Conservation (phyloP, 1,284 basidiomycete species). For the Ustilago loliicola region DNA sequence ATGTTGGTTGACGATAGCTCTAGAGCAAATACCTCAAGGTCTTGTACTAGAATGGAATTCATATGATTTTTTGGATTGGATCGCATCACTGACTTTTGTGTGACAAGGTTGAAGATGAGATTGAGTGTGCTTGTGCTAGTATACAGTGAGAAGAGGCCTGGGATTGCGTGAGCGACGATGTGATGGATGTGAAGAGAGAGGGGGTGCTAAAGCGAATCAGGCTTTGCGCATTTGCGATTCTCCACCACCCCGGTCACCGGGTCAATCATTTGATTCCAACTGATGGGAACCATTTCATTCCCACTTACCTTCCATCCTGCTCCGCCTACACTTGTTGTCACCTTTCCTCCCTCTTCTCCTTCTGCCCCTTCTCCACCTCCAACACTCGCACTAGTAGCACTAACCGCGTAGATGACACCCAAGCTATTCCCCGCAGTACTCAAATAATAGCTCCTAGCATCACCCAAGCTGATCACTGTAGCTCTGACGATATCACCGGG, state of each 20-base stretch:
- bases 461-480: constrained; percentile 75
- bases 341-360: not conserved
- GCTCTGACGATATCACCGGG: constrained; percentile 96
- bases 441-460: constrained; percentile 80
- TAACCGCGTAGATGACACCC: constrained; percentile 76
- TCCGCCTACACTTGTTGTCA: constrained; percentile 7
- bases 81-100: not conserved
- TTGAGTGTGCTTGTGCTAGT: not conserved
- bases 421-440: constrained; percentile 94
- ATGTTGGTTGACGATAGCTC: not conserved
- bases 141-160: not conserved
- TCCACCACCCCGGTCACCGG: constrained; percentile 84
- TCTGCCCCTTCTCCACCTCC: not conserved
- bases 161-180: not conserved
- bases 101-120: not conserved
- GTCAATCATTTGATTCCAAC: constrained; percentile 93
- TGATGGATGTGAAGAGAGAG: too few species aligned
- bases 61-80: constrained; percentile 6
- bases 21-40: not conserved
- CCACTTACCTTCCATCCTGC: constrained; percentile 44
- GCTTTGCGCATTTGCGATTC: constrained; percentile 89
- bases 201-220: constrained; percentile 69
- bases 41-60: constrained; percentile 20
- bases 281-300: constrained; percentile 72
- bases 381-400: constrained; percentile 14